Evolutionary conservation across 2,329 filamentous ascomycete genomes (phyloP).

Genomic region (Claviceps maximensis): DNA sequence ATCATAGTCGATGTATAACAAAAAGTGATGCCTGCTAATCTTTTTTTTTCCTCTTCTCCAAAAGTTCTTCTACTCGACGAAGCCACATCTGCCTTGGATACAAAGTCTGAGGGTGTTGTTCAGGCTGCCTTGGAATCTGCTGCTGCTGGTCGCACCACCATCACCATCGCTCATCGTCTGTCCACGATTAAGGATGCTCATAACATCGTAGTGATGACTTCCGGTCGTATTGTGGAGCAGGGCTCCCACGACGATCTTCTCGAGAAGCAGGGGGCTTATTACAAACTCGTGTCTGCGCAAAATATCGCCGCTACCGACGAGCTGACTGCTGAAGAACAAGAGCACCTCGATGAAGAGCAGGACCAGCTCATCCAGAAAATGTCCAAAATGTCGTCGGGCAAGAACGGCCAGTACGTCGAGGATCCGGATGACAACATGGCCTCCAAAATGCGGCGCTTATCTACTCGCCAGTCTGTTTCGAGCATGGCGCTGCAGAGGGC

Average conservation of each 20-base stretch:
- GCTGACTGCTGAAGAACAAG: conserved; percentile 36
- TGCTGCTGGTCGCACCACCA: conserved; percentile 77
- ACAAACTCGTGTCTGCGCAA: conserved; percentile 76
- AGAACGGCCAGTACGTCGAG: conserved; percentile 27
- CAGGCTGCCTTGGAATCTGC: conserved; percentile 85
- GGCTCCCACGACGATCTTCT: conserved; percentile 76
- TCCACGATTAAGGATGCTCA: conserved; percentile 90
- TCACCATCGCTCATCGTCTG: conserved; percentile 88
- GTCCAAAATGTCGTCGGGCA: conserved; percentile 22
- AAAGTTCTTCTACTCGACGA: conserved; percentile 78
- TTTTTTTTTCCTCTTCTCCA: neutral
- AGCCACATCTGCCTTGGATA: conserved; percentile 86
- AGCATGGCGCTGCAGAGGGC: conserved; percentile 54
- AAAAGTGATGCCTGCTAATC: neutral
- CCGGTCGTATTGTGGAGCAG: conserved; percentile 81
- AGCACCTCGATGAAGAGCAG: conserved; percentile 34
- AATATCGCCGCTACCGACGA: conserved; percentile 55
- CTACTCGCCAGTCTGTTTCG: conserved; percentile 48
- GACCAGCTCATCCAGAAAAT: conserved; percentile 34
- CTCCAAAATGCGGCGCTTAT: conserved; percentile 41
- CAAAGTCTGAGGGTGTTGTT: conserved; percentile 86
- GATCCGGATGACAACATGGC: conserved; percentile 52
- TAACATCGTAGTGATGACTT: conserved; percentile 88
- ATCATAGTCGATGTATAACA: neutral
- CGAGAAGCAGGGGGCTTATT: conserved; percentile 59